Base-by-base conservation (phyloP, 2,329 filamentous ascomycete genomes). In the Aspergillus spinulosporus region DNA sequence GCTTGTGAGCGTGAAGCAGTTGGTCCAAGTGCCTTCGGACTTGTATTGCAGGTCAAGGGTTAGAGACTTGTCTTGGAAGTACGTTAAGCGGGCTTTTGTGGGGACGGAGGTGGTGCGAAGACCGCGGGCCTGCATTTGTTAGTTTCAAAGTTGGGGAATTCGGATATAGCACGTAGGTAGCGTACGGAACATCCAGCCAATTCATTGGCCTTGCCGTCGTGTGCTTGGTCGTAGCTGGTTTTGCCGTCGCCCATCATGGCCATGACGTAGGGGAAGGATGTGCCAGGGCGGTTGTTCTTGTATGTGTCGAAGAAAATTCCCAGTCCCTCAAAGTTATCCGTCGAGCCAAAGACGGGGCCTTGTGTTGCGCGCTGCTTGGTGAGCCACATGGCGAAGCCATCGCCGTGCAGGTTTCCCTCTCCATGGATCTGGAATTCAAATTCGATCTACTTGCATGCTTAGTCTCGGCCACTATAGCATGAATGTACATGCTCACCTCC, bases 271-370 rank as follows among this genome's bases (percentile, higher is more conserved):
- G 94, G 94, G 77, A 99, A 99, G 46, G 96, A 89, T 42, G 91
- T 88, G 43, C 94, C 94, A 0, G 94, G 93, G 11, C 94, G 87
- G 80, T 97, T 96, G 81, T 99, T 99, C 86, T 99, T 99, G 83
- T 99, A 99, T 44, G 94, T 99, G 73, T 99, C 94, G 78, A 99
- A 85, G 80, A 97, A 97, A 74, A 99, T 83, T 53, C 92, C 94
- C 46, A 99, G 83, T 3, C 94, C 94, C 74, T 99, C 93, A 66
- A 97, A 99, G 62, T 85, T 85, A 77, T 99, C 93, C 31, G 83
- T 81, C 64, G 87, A 88, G 49, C 94, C 94, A 74, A 99, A 99
- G 37, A 99, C 93, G 8, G 86, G 83, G 12, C 94, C 94, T 57
- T 81, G 77, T 66, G 87, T 83, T 31, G 85, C 92, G 62, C 94